Percentiles rank a stretch among this genome's conserved stretches.
Evolutionary conservation across 2,329 filamentous ascomycete species (phyloP).

Genomic region (Diaporthe destruens): DNA sequence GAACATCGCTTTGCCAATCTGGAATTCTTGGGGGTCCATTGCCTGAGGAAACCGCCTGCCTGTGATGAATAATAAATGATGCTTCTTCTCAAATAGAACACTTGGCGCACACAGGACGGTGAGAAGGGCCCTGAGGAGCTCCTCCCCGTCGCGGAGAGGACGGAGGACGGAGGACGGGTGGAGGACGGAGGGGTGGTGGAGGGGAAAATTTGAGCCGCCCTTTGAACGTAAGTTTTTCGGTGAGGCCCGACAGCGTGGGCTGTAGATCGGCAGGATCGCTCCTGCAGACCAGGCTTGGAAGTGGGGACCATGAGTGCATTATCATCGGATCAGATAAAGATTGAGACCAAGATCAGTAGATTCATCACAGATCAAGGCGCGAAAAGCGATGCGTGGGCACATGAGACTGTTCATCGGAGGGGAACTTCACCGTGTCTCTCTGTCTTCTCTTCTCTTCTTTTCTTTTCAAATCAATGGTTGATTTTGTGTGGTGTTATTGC

Average conservation of each 20-base stretch:
- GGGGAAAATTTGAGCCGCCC: constrained; percentile 25
- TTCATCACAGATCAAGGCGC: not conserved
- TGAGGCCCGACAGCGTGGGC: constrained; percentile 34
- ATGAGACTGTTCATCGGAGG: not conserved
- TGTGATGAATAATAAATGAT: not conserved
- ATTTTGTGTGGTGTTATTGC: constrained; percentile 12
- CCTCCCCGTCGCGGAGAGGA: constrained; percentile 16
- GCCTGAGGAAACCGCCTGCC: too few species aligned
- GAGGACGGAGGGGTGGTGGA: not conserved
- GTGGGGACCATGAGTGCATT: constrained; percentile 23
- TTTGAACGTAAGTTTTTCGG: constrained; percentile 41
- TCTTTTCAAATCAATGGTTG: not conserved
- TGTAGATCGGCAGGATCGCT: constrained; percentile 24
- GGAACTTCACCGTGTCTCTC: too few species aligned
- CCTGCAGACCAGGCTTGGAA: constrained; percentile 32
- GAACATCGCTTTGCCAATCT: not conserved
- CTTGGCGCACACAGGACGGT: not conserved
- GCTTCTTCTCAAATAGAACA: not conserved
- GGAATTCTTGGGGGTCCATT: not conserved
- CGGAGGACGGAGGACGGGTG: not conserved
- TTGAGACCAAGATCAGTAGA: constrained; percentile 27
- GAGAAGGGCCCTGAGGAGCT: constrained; percentile 18
- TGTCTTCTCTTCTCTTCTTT: not conserved
- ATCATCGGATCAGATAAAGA: constrained; percentile 31
- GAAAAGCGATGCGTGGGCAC: not conserved